phyloP scores from a whole-genome alignment of 495 filamentous ascomycete species.

The Penicillium salamii region DNA sequence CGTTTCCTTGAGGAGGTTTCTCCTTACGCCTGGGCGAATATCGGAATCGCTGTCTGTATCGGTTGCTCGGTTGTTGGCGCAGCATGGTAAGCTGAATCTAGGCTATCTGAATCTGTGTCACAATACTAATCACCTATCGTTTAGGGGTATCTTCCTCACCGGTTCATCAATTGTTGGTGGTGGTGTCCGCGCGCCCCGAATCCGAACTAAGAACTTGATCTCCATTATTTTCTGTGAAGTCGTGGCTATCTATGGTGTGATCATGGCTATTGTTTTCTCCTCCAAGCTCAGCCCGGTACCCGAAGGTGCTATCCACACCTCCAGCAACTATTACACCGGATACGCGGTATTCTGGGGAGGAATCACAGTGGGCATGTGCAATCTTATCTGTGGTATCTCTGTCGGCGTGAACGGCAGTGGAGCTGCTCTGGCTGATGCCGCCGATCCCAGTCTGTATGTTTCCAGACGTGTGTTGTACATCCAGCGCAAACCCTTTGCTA shows the following conservation, averaged over 20 bases:
- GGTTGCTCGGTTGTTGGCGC: constrained; percentile 93
- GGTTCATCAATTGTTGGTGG: constrained; percentile 98
- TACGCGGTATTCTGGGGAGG: constrained; percentile 96
- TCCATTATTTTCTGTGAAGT: constrained; percentile 99
- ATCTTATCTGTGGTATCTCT: constrained; percentile 91
- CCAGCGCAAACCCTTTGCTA: constrained; percentile 10
- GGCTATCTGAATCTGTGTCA: not conserved
- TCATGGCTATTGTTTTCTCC: constrained; percentile 98
- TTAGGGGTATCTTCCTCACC: constrained; percentile 98
- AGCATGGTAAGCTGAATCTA: constrained; percentile 72
- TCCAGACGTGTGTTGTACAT: constrained; percentile 3
- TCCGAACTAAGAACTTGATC: constrained; percentile 98
- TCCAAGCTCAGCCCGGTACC: constrained; percentile 66
- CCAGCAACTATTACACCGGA: constrained; percentile 85
- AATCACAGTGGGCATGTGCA: constrained; percentile 89
- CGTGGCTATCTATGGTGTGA: constrained; percentile 99
- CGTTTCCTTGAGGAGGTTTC: constrained; percentile 92
- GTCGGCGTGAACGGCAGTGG: constrained; percentile 98
- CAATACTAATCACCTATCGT: constrained; percentile 25
- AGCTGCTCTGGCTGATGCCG: constrained; percentile 93
- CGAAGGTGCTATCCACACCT: constrained; percentile 54
- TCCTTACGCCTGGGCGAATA: constrained; percentile 86
- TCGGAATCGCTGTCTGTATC: constrained; percentile 93
- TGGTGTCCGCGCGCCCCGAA: constrained; percentile 91
- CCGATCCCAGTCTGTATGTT: constrained; percentile 83